Percentiles rank a stretch among this genome's conserved stretches.
phyloP scores from a whole-genome alignment of 768 basidiomycete genomes.

The Trametes meyenii region DNA sequence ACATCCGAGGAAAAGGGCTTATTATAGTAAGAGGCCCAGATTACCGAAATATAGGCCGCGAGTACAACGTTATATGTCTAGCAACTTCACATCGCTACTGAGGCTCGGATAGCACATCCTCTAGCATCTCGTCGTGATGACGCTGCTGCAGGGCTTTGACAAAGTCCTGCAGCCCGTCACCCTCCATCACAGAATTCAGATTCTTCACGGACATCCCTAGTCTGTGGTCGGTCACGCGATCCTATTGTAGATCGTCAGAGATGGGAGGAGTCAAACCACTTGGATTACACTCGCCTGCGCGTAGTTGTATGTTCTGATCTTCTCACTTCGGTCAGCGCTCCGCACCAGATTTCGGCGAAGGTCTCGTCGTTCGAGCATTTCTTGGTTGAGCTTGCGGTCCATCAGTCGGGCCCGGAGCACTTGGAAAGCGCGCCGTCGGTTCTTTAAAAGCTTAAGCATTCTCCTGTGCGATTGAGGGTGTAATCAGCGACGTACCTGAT shows the following conservation, averaged over 20 bases:
- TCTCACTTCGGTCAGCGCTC: constrained; percentile 87
- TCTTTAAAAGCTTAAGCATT: constrained; percentile 50
- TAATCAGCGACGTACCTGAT: constrained; percentile 60
- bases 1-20: too few relatives aligned
- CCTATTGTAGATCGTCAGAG: constrained; percentile 44
- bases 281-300: constrained; percentile 58
- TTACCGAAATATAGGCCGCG: not conserved
- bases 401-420: constrained; percentile 85
- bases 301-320: constrained; percentile 95
- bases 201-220: constrained; percentile 78
- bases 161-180: constrained; percentile 60
- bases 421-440: constrained; percentile 90
- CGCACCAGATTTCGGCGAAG: constrained; percentile 74
- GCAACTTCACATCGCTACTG: not conserved
- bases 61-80: not conserved
- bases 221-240: constrained; percentile 92
- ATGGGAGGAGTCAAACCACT: not conserved
- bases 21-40: too few relatives aligned
- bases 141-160: constrained; percentile 55
- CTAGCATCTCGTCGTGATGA: constrained; percentile 31
- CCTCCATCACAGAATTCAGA: constrained; percentile 65
- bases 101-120: constrained; percentile 24
- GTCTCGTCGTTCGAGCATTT: constrained; percentile 70
- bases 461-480: not conserved
- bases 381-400: constrained; percentile 72